Evolutionary conservation across 2,329 filamentous ascomycete species (phyloP).

Genomic region (Nothopassalora personata): DNA sequence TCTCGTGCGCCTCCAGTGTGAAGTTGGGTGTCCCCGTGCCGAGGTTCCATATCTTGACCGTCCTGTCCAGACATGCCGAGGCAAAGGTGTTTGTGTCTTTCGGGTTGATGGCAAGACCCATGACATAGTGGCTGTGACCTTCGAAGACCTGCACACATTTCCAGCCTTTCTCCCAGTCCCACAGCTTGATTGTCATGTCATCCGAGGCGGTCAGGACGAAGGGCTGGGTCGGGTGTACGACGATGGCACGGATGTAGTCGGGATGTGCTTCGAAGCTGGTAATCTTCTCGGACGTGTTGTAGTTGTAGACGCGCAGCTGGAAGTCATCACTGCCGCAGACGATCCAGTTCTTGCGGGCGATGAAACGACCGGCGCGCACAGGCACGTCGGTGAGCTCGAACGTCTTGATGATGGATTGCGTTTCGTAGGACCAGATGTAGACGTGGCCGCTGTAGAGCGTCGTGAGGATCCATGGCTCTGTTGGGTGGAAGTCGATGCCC

Average conservation of each 20-base stretch:
- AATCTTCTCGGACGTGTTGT: constrained; percentile 99
- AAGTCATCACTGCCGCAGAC: constrained; percentile 80
- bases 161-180: constrained; percentile 99
- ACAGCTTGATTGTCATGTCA: constrained; percentile 98
- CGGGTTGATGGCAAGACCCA: constrained; percentile 94
- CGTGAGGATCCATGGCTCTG: constrained; percentile 91
- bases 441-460: constrained; percentile 97
- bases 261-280: constrained; percentile 95
- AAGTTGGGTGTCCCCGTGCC: constrained; percentile 93
- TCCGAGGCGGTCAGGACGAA: constrained; percentile 94
- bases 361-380: constrained; percentile 90
- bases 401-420: constrained; percentile 93
- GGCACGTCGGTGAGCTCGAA: constrained; percentile 99
- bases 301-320: constrained; percentile 87
- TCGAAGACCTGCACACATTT: constrained; percentile 97
- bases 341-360: constrained; percentile 94
- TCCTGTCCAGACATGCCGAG: constrained; percentile 90
- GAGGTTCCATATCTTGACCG: constrained; percentile 96
- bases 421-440: constrained; percentile 99
- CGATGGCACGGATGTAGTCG: constrained; percentile 96
- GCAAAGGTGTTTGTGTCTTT: constrained; percentile 66
- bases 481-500: constrained; percentile 93
- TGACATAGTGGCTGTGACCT: constrained; percentile 93
- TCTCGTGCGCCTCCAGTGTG: constrained; percentile 93
- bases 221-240: constrained; percentile 88